phyloP scores from a whole-genome alignment of 176 grass and related monocot genomes.

The Oryza brachyantha region DNA sequence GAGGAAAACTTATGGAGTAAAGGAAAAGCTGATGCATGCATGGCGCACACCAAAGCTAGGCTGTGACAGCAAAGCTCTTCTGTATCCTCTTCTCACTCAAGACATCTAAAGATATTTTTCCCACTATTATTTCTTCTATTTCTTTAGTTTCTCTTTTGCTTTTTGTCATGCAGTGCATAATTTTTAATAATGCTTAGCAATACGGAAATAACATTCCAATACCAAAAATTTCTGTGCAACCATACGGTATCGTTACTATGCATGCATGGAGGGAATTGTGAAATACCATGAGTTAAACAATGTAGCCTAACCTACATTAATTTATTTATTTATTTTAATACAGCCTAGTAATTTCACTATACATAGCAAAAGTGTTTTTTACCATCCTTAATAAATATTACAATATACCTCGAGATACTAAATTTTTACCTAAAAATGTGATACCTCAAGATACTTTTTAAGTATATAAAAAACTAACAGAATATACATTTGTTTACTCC shows the following conservation, averaged over 20 bases:
- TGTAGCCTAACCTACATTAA: background rate
- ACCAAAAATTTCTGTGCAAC: background rate
- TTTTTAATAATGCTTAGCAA: background rate
- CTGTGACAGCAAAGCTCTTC: slow-evolving; percentile 63
- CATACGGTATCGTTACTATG: background rate
- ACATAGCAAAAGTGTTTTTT: too few relatives aligned
- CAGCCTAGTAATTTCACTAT: background rate
- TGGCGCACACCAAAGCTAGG: slow-evolving; percentile 47
- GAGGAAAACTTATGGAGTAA: slow-evolving; percentile 40
- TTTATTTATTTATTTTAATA: too few relatives aligned
- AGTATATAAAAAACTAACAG: too few relatives aligned
- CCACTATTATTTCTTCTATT: background rate
- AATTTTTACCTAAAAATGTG: too few relatives aligned
- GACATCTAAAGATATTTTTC: slow-evolving; percentile 60
- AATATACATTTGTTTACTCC: background rate
- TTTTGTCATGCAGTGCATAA: slow-evolving; percentile 37
- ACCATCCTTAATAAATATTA: too few relatives aligned
- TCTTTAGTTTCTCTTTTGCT: background rate
- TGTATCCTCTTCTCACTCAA: slow-evolving; percentile 70
- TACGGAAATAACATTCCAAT: background rate
- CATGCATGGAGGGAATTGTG: background rate
- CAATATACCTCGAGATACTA: too few relatives aligned
- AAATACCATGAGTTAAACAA: background rate
- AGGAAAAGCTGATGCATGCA: slow-evolving; percentile 38
- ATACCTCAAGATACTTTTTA: too few relatives aligned